These are phyloP conservation scores for Cajanus cajan DNA, from an alignment of 306 rosid species.

Conservation along the genomic window DNA sequence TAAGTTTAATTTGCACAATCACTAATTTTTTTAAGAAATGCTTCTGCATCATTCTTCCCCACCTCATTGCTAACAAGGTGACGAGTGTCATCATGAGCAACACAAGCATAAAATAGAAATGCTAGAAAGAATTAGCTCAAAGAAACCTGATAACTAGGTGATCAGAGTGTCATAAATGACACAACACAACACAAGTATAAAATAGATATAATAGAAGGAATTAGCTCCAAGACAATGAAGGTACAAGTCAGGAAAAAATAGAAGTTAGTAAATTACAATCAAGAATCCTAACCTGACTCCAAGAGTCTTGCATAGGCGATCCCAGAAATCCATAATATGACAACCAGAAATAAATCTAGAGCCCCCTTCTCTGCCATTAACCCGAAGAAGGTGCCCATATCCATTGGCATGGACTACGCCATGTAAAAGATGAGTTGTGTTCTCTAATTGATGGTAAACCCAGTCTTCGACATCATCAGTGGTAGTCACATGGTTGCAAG, in stretches of 20 bases:
- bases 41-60: not conserved
- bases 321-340: slow-evolving; percentile 96
- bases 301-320: slow-evolving; percentile 81
- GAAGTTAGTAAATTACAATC: not conserved
- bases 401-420: slow-evolving; percentile 97
- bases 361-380: slow-evolving; percentile 98
- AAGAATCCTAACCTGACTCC: slow-evolving; percentile 71
- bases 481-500: slow-evolving; percentile 86
- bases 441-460: slow-evolving; percentile 88
- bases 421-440: slow-evolving; percentile 84
- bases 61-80: not conserved
- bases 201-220: slow-evolving; percentile 1
- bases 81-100: not conserved
- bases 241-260: not conserved
- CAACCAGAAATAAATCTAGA: slow-evolving; percentile 79
- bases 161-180: not conserved
- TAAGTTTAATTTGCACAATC: not conserved
- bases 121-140: slow-evolving; percentile 13
- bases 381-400: slow-evolving; percentile 92
- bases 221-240: slow-evolving; percentile 6
- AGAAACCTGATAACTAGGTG: not conserved
- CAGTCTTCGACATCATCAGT: slow-evolving; percentile 90
- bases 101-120: not conserved
- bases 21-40: not conserved
- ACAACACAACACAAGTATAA: not conserved